A percentile compares a stretch with the other conserved stretches of the same genome.
phyloP scores from a whole-genome alignment of 495 filamentous ascomycete genomes.

The Xylaria flabelliformis region DNA sequence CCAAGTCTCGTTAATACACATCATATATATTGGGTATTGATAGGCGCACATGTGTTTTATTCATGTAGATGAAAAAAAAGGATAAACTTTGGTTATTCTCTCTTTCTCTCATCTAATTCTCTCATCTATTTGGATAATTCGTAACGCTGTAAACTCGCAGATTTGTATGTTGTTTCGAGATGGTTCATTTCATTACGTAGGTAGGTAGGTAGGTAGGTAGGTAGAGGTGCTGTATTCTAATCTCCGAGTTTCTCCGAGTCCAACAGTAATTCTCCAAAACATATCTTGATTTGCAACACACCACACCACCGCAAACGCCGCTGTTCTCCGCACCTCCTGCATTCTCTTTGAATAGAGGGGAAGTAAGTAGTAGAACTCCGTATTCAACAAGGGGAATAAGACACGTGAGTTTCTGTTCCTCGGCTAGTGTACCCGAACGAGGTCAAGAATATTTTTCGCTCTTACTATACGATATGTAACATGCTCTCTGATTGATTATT shows the following conservation, averaged over 20 bases:
- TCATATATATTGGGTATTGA: background rate
- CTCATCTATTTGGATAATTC: background rate
- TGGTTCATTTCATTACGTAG: background rate
- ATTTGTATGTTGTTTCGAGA: background rate
- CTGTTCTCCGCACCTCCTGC: background rate
- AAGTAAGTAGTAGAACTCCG: background rate
- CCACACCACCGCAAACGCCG: background rate
- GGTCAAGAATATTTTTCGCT: background rate
- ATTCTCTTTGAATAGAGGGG: background rate
- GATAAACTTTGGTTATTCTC: background rate
- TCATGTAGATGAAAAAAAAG: background rate
- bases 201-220: background rate
- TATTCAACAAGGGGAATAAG: background rate
- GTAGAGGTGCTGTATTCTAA: background rate
- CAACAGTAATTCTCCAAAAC: background rate
- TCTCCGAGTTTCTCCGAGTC: constrained; percentile 9
- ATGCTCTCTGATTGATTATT: constrained; percentile 7
- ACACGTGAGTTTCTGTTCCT: background rate
- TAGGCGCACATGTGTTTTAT: background rate
- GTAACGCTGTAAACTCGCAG: background rate
- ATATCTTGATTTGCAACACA: background rate
- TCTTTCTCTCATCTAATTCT: background rate
- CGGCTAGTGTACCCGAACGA: background rate
- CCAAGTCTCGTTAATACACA: no score
- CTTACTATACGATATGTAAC: background rate